Conservation (phyloP, 164 flowering plant genomes). For the Macadamia integrifolia region DNA sequence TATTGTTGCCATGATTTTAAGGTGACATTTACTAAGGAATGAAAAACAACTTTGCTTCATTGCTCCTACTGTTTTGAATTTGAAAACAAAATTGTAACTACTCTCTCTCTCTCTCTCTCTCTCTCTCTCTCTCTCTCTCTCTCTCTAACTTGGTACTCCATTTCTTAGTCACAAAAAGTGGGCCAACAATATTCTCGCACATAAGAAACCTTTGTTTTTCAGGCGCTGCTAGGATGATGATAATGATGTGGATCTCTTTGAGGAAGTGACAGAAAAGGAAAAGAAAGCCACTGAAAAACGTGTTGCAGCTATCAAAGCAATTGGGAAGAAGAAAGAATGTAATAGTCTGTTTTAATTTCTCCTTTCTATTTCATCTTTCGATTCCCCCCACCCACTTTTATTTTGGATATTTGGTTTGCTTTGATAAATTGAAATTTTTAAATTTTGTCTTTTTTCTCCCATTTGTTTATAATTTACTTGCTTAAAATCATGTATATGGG, state of each 20-base stretch:
- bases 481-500: too few relatives aligned
- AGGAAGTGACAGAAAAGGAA: slow-evolving; percentile 97
- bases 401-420: neutral
- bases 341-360: neutral
- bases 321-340: slow-evolving; percentile 91
- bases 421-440: neutral
- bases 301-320: slow-evolving; percentile 76
- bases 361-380: neutral
- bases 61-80: too few relatives aligned
- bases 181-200: neutral
- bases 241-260: slow-evolving; percentile 88
- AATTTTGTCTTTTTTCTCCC: neutral
- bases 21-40: too few relatives aligned
- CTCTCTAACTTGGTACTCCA: too few relatives aligned
- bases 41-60: too few relatives aligned
- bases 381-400: neutral
- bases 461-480: neutral
- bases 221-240: slow-evolving; percentile 70
- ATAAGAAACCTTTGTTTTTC: slow-evolving; percentile 12
- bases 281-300: slow-evolving; percentile 93
- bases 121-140: too few relatives aligned
- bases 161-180: neutral
- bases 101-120: too few relatives aligned
- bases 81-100: too few relatives aligned
- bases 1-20: too few relatives aligned